Conservation (phyloP, 2,329 filamentous ascomycete species). For the Fusarium tanahbumbuense region DNA sequence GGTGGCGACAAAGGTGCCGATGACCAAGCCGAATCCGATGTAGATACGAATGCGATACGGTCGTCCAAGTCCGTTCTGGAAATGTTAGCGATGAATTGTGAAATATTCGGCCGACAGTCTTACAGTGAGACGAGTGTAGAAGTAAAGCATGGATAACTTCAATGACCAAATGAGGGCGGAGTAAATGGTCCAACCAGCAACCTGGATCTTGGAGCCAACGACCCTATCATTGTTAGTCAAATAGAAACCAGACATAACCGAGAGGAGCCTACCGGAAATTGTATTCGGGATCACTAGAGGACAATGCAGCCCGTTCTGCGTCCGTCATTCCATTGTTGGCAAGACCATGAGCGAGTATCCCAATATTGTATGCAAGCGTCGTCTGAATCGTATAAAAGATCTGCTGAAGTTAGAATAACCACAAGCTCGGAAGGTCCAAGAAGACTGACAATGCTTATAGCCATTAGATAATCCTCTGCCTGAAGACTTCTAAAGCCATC, state of each 20-base stretch:
- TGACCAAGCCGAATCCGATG: conserved; percentile 61
- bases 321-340: conserved; percentile 67
- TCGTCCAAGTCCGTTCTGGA: conserved; percentile 53
- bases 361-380: conserved; percentile 61
- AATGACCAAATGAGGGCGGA: conserved; percentile 63
- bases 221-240: conserved; percentile 49
- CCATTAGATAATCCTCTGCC: conserved; percentile 49
- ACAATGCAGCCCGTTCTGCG: conserved; percentile 57
- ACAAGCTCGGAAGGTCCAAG: rapidly evolving
- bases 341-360: conserved; percentile 59
- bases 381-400: conserved; percentile 63
- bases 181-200: conserved; percentile 66
- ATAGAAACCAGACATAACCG: too few species aligned
- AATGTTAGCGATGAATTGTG: not conserved
- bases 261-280: conserved; percentile 40
- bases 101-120: rapidly evolving
- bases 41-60: conserved; percentile 58
- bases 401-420: conserved; percentile 46
- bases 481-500: conserved; percentile 43
- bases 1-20: conserved; percentile 60
- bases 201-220: conserved; percentile 65
- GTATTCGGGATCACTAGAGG: conserved; percentile 57
- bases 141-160: conserved; percentile 66
- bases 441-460: conserved; percentile 29
- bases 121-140: conserved; percentile 64